Evolutionary conservation across 768 basidiomycete species (phyloP).

Genomic region (Podaxis sp.): DNA sequence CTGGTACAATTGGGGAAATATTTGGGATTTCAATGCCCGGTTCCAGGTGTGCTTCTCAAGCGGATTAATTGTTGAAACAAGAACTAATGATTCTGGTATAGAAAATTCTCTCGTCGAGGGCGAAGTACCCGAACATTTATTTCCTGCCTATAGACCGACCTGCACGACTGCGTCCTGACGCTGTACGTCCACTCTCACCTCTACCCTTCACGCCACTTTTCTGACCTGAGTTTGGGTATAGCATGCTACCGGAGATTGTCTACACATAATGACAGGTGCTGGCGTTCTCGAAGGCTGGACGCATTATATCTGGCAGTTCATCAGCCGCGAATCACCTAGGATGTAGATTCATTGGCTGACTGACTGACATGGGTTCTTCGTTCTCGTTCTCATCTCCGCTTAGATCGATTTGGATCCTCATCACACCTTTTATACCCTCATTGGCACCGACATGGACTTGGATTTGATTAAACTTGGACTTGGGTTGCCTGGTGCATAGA

Average conservation of each 20-base stretch:
- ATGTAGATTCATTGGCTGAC: neutral
- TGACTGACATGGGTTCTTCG: neutral
- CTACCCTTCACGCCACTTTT: neutral
- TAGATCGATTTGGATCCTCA: neutral
- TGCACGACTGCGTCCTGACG: conserved; percentile 61
- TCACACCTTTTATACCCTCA: neutral
- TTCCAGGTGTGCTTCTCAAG: conserved; percentile 48
- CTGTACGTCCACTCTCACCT: conserved; percentile 39
- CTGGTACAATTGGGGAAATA: conserved; percentile 69
- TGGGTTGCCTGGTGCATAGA: too few species aligned
- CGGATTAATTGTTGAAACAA: conserved; percentile 9
- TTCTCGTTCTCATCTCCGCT: neutral
- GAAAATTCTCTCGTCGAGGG: conserved; percentile 37
- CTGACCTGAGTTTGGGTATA: conserved; percentile 17
- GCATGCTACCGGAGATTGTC: conserved; percentile 45
- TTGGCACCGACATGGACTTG: neutral
- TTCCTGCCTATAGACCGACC: conserved; percentile 64
- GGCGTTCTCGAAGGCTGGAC: conserved; percentile 53
- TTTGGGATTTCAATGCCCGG: conserved; percentile 53
- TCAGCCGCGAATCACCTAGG: conserved; percentile 27
- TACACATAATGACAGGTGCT: conserved; percentile 48
- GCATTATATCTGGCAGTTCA: conserved; percentile 49
- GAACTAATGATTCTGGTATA: conserved; percentile 19
- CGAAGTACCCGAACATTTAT: conserved; percentile 52
- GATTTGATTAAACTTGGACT: neutral